Conservation (phyloP, 768 basidiomycete species). For the Tricholoma matsutake region DNA sequence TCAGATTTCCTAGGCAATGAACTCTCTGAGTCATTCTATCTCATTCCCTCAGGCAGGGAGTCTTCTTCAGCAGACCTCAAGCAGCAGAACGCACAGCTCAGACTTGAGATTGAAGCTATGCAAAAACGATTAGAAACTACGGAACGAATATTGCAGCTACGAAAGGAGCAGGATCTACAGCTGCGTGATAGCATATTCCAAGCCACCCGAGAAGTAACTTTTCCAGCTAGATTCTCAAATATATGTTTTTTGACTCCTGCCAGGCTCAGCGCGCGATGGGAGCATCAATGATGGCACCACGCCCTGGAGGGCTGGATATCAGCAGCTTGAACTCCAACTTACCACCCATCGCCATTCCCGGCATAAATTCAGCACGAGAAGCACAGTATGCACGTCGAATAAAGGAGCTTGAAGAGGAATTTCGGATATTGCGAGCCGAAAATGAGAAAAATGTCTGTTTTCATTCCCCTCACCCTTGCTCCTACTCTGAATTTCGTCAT, state of each 20-base stretch:
- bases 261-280: conserved; percentile 83
- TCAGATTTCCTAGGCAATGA: conserved; percentile 49
- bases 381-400: conserved; percentile 57
- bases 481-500: conserved; percentile 8
- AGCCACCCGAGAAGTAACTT: conserved; percentile 58
- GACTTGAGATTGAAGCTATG: conserved; percentile 54
- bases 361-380: conserved; percentile 51
- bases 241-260: not conserved
- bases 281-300: conserved; percentile 57
- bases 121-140: conserved; percentile 57
- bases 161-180: conserved; percentile 77
- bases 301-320: conserved; percentile 49
- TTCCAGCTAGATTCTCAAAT: conserved; percentile 2
- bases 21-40: conserved; percentile 75
- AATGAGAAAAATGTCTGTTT: conserved; percentile 77
- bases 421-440: conserved; percentile 57
- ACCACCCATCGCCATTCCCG: conserved; percentile 46
- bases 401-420: conserved; percentile 81
- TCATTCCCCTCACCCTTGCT: conserved; percentile 8
- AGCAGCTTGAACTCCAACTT: conserved; percentile 56
- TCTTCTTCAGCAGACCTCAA: conserved; percentile 46
- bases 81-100: conserved; percentile 67
- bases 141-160: conserved; percentile 61
- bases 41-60: conserved; percentile 65
- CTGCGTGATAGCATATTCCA: conserved; percentile 76